Conservation (phyloP, 345 rosid species). For the Brassica juncea region DNA sequence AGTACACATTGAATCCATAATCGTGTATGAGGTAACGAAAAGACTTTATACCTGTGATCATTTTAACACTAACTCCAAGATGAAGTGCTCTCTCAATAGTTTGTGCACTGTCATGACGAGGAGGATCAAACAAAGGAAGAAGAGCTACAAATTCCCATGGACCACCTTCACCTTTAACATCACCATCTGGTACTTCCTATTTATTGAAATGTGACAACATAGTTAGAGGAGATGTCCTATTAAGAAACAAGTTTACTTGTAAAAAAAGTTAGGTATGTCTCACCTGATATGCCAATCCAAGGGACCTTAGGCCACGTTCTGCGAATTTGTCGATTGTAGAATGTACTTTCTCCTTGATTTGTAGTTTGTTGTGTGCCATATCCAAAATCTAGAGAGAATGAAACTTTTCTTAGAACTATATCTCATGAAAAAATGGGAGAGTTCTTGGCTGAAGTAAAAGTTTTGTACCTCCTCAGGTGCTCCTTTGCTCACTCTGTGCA, state of each 20-base stretch:
- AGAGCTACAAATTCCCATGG: conserved; percentile 80
- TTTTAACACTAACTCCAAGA: conserved; percentile 68
- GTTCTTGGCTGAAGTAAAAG: background rate
- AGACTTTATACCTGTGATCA: conserved; percentile 56
- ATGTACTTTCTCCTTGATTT: conserved; percentile 51
- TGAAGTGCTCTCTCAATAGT: conserved; percentile 62
- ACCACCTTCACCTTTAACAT: conserved; percentile 58
- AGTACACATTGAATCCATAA: background rate
- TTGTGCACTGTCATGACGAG: conserved; percentile 60
- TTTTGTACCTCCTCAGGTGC: conserved; percentile 82
- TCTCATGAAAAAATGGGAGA: background rate
- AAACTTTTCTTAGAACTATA: background rate
- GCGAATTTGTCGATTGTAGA: conserved; percentile 57
- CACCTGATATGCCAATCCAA: conserved; percentile 62
- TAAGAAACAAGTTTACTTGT: background rate
- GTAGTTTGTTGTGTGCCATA: conserved; percentile 55
- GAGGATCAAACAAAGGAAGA: conserved; percentile 72
- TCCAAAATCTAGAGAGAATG: conserved; percentile 46
- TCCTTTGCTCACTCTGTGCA: conserved; percentile 96
- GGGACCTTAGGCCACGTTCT: conserved; percentile 65
- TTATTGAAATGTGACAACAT: background rate
- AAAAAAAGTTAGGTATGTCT: background rate
- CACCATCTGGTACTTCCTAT: conserved; percentile 56
- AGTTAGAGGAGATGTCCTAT: background rate
- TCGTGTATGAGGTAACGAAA: background rate